Percentiles rank a stretch among this genome's conserved stretches.
phyloP scores from a whole-genome alignment of 2,329 filamentous ascomycete species.

The Proliferodiscus dingleyae region DNA sequence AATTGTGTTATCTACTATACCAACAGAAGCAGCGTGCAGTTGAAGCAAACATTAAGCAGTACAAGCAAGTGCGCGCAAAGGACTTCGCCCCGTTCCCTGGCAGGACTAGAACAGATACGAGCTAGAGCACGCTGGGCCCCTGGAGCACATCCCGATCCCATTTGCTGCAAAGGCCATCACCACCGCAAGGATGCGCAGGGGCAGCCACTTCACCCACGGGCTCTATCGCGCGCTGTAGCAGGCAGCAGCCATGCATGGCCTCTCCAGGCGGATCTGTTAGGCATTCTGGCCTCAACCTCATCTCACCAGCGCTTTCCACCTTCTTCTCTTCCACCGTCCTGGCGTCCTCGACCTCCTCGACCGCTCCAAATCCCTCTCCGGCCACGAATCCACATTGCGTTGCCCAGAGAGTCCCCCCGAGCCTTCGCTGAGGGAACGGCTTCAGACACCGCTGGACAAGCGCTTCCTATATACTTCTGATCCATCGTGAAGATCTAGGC shows the following conservation, averaged over 20 bases:
- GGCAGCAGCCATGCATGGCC: conserved; percentile 16
- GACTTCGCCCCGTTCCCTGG: conserved; percentile 1
- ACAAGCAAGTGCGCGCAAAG: neutral
- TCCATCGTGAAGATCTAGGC: conserved; percentile 13
- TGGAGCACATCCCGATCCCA: neutral
- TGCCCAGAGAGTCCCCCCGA: conserved; percentile 3
- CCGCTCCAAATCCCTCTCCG: conserved; percentile 3
- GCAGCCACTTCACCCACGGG: too few species aligned
- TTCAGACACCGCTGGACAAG: conserved; percentile 10
- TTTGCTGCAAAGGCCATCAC: neutral
- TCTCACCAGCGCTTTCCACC: conserved; percentile 4
- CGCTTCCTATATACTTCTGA: conserved; percentile 18
- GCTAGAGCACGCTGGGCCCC: neutral
- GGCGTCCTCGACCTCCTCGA: conserved; percentile 11
- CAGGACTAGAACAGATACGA: neutral
- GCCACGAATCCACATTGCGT: conserved; percentile 18
- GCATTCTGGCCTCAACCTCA: conserved; percentile 11
- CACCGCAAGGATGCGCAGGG: neutral
- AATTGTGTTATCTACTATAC: neutral
- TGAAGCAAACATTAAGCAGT: neutral
- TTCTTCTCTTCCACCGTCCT: neutral
- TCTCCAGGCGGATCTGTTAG: conserved; percentile 14
- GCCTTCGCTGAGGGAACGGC: neutral
- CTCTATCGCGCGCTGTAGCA: conserved; percentile 3
- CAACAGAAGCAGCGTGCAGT: too few species aligned